phyloP scores from a whole-genome alignment of 208 protist genomes.

The Polymyxa betae region DNA sequence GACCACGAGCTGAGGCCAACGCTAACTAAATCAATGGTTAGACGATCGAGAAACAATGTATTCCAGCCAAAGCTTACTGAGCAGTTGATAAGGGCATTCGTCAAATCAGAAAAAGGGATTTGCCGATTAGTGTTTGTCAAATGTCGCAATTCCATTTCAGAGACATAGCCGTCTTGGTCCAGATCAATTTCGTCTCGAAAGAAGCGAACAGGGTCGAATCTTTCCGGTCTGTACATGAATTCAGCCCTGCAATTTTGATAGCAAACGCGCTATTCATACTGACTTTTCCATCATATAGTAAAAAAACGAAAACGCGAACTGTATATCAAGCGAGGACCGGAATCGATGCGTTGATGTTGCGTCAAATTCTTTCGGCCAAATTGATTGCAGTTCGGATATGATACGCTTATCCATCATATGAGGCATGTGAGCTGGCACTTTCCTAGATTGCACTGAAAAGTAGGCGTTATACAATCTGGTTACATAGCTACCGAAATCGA shows the following conservation, averaged over 20 bases:
- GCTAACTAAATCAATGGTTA: neutral
- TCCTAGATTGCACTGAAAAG: constrained; percentile 53
- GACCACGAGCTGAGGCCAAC: neutral
- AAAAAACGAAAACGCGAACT: constrained; percentile 63
- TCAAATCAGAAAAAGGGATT: constrained; percentile 11
- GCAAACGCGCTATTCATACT: neutral
- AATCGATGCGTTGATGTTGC: constrained; percentile 59
- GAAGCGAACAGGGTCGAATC: neutral
- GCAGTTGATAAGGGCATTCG: constrained; percentile 44
- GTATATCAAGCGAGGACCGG: constrained; percentile 55
- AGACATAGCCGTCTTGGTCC: constrained; percentile 32
- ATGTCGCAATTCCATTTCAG: constrained; percentile 50
- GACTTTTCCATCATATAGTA: constrained; percentile 62
- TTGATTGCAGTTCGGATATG: constrained; percentile 47
- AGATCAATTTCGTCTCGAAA: constrained; percentile 50
- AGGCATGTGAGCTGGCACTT: constrained; percentile 61
- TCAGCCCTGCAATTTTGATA: neutral
- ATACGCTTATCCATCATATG: constrained; percentile 61
- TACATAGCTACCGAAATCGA: constrained; percentile 32
- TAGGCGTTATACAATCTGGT: constrained; percentile 51
- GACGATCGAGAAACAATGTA: neutral
- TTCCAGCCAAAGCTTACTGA: neutral
- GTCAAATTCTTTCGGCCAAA: constrained; percentile 56
- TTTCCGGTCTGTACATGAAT: constrained; percentile 2
- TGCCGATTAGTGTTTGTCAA: constrained; percentile 3